A percentile compares a stretch with the other conserved stretches of the same genome.
Evolutionary conservation across 805 yeast species (phyloP).

Genomic region (Metschnikowia drakensbergensis): DNA sequence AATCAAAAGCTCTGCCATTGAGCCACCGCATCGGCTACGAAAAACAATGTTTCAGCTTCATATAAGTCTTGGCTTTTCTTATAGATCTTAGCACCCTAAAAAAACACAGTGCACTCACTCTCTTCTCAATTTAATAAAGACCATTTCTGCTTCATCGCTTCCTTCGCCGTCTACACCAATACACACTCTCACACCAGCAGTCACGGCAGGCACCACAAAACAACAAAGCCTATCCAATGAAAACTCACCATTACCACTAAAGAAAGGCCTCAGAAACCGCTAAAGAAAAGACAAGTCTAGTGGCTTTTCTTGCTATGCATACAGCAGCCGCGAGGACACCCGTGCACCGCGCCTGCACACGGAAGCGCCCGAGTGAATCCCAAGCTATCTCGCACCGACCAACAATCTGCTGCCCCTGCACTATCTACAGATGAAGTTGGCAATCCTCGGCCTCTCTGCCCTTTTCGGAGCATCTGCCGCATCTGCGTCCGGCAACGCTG

Average conservation of each 20-base stretch:
- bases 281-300: not conserved
- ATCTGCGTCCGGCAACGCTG: conserved; percentile 14
- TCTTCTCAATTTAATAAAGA: not conserved
- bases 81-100: too few relatives aligned
- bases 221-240: too few relatives aligned
- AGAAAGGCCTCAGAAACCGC: not conserved
- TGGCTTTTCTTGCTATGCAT: not conserved
- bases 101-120: too few relatives aligned
- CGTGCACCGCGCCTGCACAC: conserved; percentile 9
- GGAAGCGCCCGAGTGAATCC: conserved; percentile 5
- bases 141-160: not conserved
- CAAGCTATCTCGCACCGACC: conserved; percentile 2
- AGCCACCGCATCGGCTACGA: conserved; percentile 20
- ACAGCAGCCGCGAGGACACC: not conserved
- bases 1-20: conserved; percentile 25
- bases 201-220: not conserved
- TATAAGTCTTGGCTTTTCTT: too few relatives aligned
- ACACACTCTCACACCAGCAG: not conserved
- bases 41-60: not conserved
- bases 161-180: not conserved
- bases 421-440: conserved; percentile 15
- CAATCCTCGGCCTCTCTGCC: conserved; percentile 12
- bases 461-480: conserved; percentile 13
- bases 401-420: not conserved
- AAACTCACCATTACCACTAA: too few relatives aligned